Percentiles rank a stretch among this genome's conserved stretches.
Conservation (phyloP, 495 filamentous ascomycete genomes). For the Articulospora tetracladia region DNA sequence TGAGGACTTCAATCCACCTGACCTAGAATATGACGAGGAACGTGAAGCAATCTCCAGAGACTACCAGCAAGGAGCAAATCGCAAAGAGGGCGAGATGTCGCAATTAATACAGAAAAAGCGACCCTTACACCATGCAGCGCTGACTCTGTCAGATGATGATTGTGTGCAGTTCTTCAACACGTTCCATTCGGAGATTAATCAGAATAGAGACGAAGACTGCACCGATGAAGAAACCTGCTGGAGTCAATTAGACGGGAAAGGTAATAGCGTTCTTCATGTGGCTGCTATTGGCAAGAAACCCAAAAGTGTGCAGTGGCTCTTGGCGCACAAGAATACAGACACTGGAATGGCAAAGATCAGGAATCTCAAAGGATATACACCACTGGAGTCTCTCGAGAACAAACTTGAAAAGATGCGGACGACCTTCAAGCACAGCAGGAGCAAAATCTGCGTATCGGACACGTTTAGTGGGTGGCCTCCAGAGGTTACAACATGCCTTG, state of each 20-base stretch:
- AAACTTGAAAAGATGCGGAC: slow-evolving; percentile 7
- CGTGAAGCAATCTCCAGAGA: no score
- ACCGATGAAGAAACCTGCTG: no score
- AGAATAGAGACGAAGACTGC: no score
- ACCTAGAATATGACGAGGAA: no score
- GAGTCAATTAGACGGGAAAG: no score
- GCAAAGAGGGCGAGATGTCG: no score
- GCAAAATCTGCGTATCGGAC: no score
- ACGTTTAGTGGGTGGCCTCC: no score
- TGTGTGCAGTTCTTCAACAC: slow-evolving; percentile 6
- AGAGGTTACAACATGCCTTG: no score
- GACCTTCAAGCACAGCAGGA: background rate
- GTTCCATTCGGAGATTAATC: background rate
- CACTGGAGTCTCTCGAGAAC: slow-evolving; percentile 7
- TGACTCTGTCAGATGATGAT: slow-evolving; percentile 8
- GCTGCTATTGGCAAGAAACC: slow-evolving; percentile 1
- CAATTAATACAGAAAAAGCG: no score
- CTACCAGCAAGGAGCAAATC: no score
- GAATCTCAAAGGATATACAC: slow-evolving; percentile 7
- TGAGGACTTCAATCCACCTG: no score
- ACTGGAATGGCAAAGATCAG: background rate
- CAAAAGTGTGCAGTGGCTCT: slow-evolving; percentile 10
- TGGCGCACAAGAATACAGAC: background rate
- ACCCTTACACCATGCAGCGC: slow-evolving; percentile 3
- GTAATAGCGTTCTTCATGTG: slow-evolving; percentile 5